Evolutionary conservation across 2,329 filamentous ascomycete species (phyloP), one percentile per base, ranked within the genome.

Genomic region (Leptographium galeiforme): DNA sequence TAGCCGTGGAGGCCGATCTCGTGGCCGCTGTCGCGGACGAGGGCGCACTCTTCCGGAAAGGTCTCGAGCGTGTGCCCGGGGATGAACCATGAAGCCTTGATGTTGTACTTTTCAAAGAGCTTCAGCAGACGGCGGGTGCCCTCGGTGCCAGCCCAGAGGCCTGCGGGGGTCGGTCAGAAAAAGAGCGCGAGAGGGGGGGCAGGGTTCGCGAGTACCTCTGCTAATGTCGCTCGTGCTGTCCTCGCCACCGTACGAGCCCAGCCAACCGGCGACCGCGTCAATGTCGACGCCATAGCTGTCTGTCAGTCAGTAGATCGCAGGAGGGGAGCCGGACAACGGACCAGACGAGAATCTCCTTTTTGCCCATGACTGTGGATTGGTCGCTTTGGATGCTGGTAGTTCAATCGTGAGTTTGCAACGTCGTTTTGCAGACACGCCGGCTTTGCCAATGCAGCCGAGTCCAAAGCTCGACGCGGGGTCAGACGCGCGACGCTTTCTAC

Each of bases 241-340:
- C 64, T 88, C 77, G 40, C 85, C 84, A 16, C 82, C 82, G 61
- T 89, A 89, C 0, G 79, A 85, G 0, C 85, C 85, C 0, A 89
- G 71, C 85, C 85, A 89, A 10, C 85, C 84, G 1, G 84, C 79
- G 2, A 88, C 82, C n/a, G 84, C 84, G 58, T 89, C 84, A 32
- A 89, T 82, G 57, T 89, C 85, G 30, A 88, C 81, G 3, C 83
- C 82, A 60, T 86, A 87, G 59, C 77, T 72, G 38, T 19, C n/a
- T 2, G 59, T 59, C 30, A 63, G 56, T 25, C 25, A 25, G 25
- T 25, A 25, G 25, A 25, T 25, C 18, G 8, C 1, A 38, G 10
- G 14, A 45, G 32, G 16, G 7, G 10, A 16, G 32, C 32, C 30
- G 25, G 8, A 16, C 14, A 13, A 48, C 46, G 14, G 34, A 48